Conservation (phyloP, 768 basidiomycete species). For the Xerocomus spinulosus region DNA sequence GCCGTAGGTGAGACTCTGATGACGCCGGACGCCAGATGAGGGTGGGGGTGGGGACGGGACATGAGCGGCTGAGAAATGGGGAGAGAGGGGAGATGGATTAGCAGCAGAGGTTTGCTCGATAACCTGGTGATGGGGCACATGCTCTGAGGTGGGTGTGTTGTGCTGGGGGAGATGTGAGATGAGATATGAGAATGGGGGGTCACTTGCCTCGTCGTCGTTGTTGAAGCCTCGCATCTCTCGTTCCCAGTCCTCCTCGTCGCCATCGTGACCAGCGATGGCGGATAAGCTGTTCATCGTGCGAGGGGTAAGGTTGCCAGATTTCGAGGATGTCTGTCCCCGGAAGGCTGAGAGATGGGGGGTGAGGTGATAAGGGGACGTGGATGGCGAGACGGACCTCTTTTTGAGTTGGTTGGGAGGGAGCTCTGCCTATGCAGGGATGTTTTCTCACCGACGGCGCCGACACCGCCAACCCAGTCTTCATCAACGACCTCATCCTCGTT, state of each 20-base stretch:
- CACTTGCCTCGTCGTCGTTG: conserved; percentile 62
- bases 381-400: conserved; percentile 51
- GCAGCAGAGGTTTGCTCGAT: conserved; percentile 41
- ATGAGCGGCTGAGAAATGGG: conserved; percentile 50
- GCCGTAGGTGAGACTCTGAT: conserved; percentile 75
- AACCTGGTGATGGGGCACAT: conserved; percentile 42
- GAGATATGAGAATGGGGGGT: conserved; percentile 1
- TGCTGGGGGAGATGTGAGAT: conserved; percentile 22
- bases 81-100: conserved; percentile 55
- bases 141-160: conserved; percentile 18
- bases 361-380: neutral
- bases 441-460: conserved; percentile 82
- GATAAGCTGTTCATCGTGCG: conserved; percentile 78
- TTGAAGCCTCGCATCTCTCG: conserved; percentile 52
- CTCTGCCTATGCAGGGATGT: conserved; percentile 74
- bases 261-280: conserved; percentile 82
- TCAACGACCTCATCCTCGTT: conserved; percentile 76
- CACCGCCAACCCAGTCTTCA: conserved; percentile 76
- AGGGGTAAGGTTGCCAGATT: conserved; percentile 60
- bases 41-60: conserved; percentile 69
- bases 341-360: conserved; percentile 38
- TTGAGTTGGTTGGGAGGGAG: conserved; percentile 77
- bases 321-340: conserved; percentile 45
- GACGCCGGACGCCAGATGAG: conserved; percentile 68
- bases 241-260: conserved; percentile 88